Evolutionary conservation across 75 land plant genomes (phyloP).

Genomic region (Ceratopteris richardii): DNA sequence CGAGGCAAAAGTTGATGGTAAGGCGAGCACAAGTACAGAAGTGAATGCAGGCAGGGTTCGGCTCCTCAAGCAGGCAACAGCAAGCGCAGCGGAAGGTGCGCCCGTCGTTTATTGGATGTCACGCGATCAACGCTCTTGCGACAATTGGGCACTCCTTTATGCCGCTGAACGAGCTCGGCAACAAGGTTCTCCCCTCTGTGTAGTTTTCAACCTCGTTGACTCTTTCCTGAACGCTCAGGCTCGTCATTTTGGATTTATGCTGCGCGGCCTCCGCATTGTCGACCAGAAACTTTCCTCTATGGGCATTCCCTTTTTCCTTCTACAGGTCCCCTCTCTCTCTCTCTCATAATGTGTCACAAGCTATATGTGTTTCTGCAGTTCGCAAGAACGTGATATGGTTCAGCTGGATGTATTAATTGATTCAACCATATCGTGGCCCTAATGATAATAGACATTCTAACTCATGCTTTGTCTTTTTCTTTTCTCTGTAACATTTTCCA

Average conservation of each 20-base stretch:
- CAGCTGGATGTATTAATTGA: too few species aligned
- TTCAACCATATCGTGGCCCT: too few species aligned
- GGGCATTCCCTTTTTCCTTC: slow-evolving; percentile 64
- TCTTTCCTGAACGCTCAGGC: slow-evolving; percentile 72
- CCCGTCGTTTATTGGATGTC: slow-evolving; percentile 98
- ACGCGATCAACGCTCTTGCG: slow-evolving; percentile 71
- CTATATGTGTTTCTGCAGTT: slow-evolving; percentile 2
- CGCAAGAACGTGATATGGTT: too few species aligned
- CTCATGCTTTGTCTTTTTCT: too few species aligned
- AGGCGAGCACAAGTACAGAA: too few species aligned
- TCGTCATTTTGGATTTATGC: slow-evolving; percentile 85
- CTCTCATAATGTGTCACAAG: background rate
- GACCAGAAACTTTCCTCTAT: slow-evolving; percentile 25
- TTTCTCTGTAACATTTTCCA: too few species aligned
- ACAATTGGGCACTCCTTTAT: slow-evolving; percentile 95
- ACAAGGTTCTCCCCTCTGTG: slow-evolving; percentile 45
- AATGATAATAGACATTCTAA: too few species aligned
- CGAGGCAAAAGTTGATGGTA: too few species aligned
- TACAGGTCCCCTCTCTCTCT: slow-evolving; percentile 58
- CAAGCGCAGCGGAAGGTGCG: slow-evolving; percentile 13
- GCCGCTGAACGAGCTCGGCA: slow-evolving; percentile 64
- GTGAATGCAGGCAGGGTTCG: slow-evolving; percentile 48
- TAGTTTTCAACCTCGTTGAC: slow-evolving; percentile 67
- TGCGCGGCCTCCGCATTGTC: slow-evolving; percentile 62
- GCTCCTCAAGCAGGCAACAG: slow-evolving; percentile 26